Base-by-base conservation (phyloP, 208 protist genomes). In the Herpetomonas samuelpessoai region DNA sequence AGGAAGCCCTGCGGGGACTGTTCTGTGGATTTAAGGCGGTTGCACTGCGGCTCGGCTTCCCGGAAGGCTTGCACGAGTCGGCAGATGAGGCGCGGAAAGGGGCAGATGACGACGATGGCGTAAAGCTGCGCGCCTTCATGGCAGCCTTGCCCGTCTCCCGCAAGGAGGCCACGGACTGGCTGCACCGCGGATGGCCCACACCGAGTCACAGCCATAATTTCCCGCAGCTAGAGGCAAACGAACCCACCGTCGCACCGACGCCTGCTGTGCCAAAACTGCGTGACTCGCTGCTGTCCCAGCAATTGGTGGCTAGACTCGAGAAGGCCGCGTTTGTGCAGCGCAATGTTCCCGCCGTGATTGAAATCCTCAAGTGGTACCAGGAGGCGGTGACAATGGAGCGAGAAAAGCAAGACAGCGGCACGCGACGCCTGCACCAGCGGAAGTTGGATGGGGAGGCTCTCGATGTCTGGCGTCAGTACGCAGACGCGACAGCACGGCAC, bases 271-370 rank as follows among this genome's bases (percentile, higher is more conserved):
- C 86, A 2, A 39, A 35, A 2, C 76, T 92, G 30, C 70, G 71
- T 7, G 89, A 95, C 68, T 95, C 89, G 16, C 45, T 95, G 26
- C 67, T 95, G 21, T 76, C 91, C 56, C 65, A 63, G 19, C 29
- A 46, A 10, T 74, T 91, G 30, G 57, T 91, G 1, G 28, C 12
- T 12, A 61, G 77, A 48, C 71, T 95, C 14, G 68, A 89, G 45
- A 9, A 65, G 2, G 76, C 74, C 4, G 66, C 83, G 0, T 88
- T 83, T 55, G 46, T 28, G 19, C 35, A 72, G 22, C 54, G 73
- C 26, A 72, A 76, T 16, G 28, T 68, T 1, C 44, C 61, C 35
- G 68, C 75, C 24, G 80, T 94, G 44, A 59, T 79, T n/a, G 56
- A 31, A 0, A 60, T 92, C 10, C 61, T 95, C 10, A 48, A 89